Percentiles rank a stretch among this genome's conserved stretches.
phyloP scores from a whole-genome alignment of 148 eudicot species.

The Chenopodium berlandieri region DNA sequence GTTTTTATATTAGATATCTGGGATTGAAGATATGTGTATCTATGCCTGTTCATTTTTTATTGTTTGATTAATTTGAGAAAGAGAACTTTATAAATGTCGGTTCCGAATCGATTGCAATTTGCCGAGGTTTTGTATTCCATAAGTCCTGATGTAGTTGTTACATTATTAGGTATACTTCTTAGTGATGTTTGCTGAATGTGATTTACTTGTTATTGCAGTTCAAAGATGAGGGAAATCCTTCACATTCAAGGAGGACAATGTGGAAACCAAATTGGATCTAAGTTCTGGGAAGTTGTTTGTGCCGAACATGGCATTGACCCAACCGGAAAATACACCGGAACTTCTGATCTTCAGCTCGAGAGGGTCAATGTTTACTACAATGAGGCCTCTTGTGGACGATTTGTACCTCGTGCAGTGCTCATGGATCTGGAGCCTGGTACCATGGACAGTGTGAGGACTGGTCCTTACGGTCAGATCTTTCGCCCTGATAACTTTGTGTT shows the following conservation, averaged over 20 bases:
- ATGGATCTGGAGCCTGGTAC: conserved; percentile 53
- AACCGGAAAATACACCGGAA: conserved; percentile 35
- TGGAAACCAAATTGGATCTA: conserved; percentile 42
- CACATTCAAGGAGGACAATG: conserved; percentile 46
- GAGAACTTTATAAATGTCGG: neutral
- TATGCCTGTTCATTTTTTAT: neutral
- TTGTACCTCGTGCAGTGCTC: conserved; percentile 43
- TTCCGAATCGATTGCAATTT: too few species aligned
- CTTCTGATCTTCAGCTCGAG: conserved; percentile 39
- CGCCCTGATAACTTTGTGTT: conserved; percentile 46
- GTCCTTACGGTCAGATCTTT: conserved; percentile 40
- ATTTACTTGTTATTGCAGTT: conserved; percentile 3
- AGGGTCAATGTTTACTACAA: conserved; percentile 43
- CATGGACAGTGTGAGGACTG: conserved; percentile 46
- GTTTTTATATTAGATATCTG: neutral
- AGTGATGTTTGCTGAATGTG: neutral
- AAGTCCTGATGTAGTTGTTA: too few species aligned
- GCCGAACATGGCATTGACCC: conserved; percentile 44
- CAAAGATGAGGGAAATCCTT: conserved; percentile 45
- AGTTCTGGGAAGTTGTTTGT: conserved; percentile 42
- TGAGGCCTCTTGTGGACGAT: conserved; percentile 43
- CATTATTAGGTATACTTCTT: neutral
- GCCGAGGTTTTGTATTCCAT: too few species aligned
- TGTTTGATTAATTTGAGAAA: neutral
- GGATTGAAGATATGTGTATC: neutral